These are phyloP conservation scores for Cyberlindnera maritima DNA, from an alignment of 805 yeast species.

Conservation along the genomic window DNA sequence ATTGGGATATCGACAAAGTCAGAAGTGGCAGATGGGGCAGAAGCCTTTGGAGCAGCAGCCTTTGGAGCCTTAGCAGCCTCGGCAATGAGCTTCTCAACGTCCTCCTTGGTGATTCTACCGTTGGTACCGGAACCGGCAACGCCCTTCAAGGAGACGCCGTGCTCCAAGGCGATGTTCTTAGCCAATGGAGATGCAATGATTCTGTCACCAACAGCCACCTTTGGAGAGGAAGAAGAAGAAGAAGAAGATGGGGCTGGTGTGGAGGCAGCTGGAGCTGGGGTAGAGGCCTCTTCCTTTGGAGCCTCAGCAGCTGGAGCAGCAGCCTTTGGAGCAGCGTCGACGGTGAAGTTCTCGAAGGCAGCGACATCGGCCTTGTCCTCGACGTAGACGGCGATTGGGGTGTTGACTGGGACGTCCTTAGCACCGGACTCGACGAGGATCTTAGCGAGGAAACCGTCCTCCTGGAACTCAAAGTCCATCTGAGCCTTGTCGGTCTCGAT, in stretches of 20 bases:
- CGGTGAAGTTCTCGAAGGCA: conserved; percentile 86
- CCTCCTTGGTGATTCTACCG: conserved; percentile 91
- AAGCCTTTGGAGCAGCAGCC: conserved; percentile 39
- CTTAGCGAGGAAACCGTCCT: conserved; percentile 90
- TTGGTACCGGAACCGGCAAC: conserved; percentile 92
- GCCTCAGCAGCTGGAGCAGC: conserved; percentile 30
- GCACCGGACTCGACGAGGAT: conserved; percentile 80
- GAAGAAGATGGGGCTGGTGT: conserved; percentile 30
- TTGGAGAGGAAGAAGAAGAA: not conserved
- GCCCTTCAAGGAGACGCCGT: conserved; percentile 82
- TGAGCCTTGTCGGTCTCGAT: conserved; percentile 97
- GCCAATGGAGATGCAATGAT: conserved; percentile 95
- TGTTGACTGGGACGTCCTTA: conserved; percentile 88
- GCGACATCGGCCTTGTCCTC: conserved; percentile 81
- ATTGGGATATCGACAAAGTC: conserved; percentile 80
- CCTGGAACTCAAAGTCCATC: conserved; percentile 98
- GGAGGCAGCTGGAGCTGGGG: conserved; percentile 36
- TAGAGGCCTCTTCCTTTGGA: conserved; percentile 22
- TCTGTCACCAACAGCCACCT: conserved; percentile 41
- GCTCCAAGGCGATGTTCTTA: conserved; percentile 86
- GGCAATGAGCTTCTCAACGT: conserved; percentile 72
- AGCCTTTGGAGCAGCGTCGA: conserved; percentile 51
- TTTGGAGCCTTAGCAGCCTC: conserved; percentile 38
- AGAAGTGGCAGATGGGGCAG: conserved; percentile 49
- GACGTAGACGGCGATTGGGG: conserved; percentile 95